Conservation (phyloP, 2,329 filamentous ascomycete species). For the Huntiella moniliformis region DNA sequence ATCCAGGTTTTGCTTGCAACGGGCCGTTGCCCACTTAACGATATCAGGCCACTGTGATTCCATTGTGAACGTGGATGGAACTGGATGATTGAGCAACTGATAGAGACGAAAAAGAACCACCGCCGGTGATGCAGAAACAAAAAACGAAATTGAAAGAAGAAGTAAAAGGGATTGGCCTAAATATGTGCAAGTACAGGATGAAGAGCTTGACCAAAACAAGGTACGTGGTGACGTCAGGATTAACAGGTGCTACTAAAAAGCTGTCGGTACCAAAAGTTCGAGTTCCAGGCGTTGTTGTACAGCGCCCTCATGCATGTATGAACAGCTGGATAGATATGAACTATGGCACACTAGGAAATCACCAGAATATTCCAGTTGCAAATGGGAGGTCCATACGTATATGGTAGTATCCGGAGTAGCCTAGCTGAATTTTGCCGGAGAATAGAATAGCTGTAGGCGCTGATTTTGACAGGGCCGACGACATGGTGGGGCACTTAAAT, state of each 20-base stretch:
- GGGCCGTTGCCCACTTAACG: slow-evolving; percentile 5
- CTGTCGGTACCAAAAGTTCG: neutral
- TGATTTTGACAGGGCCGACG: too few relatives aligned
- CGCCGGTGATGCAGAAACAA: neutral
- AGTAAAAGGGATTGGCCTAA: neutral
- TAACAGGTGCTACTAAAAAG: neutral
- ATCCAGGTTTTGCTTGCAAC: neutral
- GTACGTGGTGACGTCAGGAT: neutral
- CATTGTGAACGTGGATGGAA: neutral
- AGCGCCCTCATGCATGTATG: too few relatives aligned
- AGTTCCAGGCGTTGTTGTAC: too few relatives aligned
- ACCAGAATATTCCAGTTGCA: too few relatives aligned
- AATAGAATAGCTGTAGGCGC: too few relatives aligned
- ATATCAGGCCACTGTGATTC: slow-evolving; percentile 3
- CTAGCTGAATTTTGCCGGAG: too few relatives aligned
- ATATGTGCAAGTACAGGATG: neutral
- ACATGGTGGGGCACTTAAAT: too few relatives aligned
- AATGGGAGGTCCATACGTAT: too few relatives aligned
- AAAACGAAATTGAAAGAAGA: neutral
- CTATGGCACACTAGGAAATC: too few relatives aligned
- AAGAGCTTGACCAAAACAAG: neutral
- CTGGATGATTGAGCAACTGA: neutral
- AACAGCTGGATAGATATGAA: too few relatives aligned
- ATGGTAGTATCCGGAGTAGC: too few relatives aligned
- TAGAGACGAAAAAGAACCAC: neutral